Conservation (phyloP, 164 flowering plant genomes). For the Buxus sempervirens region DNA sequence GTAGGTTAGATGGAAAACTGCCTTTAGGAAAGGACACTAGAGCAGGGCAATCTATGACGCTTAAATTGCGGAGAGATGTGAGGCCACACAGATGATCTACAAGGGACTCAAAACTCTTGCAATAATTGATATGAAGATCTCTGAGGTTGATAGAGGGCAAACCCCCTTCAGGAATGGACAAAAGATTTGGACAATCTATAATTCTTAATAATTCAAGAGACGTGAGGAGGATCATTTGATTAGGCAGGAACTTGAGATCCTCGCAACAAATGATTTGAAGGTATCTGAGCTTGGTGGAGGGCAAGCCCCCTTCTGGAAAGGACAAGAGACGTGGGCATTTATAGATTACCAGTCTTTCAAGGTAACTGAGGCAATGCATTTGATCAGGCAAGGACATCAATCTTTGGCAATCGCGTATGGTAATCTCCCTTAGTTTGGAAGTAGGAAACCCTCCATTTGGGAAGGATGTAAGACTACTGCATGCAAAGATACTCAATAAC, state of each 20-base stretch:
- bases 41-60: constrained; percentile 4
- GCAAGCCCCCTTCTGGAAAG: not conserved
- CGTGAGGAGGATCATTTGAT: not conserved
- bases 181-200: not conserved
- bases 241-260: not conserved
- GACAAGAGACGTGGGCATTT: not conserved
- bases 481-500: not conserved
- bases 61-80: constrained; percentile 5
- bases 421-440: no score
- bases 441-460: not conserved
- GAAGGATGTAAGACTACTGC: not conserved
- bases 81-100: constrained; percentile 5
- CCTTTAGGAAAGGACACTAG: constrained; percentile 13
- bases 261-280: not conserved
- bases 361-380: not conserved
- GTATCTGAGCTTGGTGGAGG: constrained; percentile 5
- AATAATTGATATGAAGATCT: constrained; percentile 2
- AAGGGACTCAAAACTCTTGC: constrained; percentile 11
- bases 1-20: constrained; percentile 13
- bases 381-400: not conserved
- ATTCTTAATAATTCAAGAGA: not conserved
- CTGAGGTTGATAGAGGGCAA: not conserved
- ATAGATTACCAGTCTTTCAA: not conserved
- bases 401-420: not conserved
- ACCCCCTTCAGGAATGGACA: not conserved